Evolutionary conservation across 495 filamentous ascomycete species (phyloP), one percentile per base, ranked within the genome.

Genomic region (Entonaema liquescens): DNA sequence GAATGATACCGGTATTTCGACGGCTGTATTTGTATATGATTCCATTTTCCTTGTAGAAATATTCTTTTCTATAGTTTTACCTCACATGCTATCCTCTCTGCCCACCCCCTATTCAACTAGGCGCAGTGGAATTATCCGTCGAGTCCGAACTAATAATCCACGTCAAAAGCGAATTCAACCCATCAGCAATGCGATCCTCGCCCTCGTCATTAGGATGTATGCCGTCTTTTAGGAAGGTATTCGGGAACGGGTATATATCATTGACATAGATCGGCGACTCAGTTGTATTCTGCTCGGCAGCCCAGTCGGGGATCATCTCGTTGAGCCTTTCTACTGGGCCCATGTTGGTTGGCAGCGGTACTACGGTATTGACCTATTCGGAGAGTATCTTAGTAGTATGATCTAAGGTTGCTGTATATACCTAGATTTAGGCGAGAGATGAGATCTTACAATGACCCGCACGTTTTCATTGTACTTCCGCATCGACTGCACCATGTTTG

Each of bases 251-350:
- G 65, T 77, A 73, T 50, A 78, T 77, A 58, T 83, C 80, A 62
- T 77, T 77, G 47, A 83, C 67, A n/a, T 74, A 71, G 54, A 83
- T 78, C 47, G 79, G 81, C 31, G 75, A 78, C 28, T 79, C 74
- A 5, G 75, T 76, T 15, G 49, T 72, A 58, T 75, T 81, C 42
- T 76, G 69, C 4, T 67, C 68, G 13, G 35, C 53, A 12, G 77
- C 80, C 80, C 79, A 81, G 58, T 53, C 73, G 5, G 80, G 79
- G 35, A 82, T 81, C 60, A 70, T 68, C 19, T 57, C 67, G 74
- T 82, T 81, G 67, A 81, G 64, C 6, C 62, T 63, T 25, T 74
- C 56, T 59, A 81, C 68, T 4, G 68, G 53, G 59, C 50, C 62
- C 61, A 67, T 67, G 36, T 73, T 72, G 12, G 67, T 21, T 25